These are phyloP conservation scores for Fraxinus xanthoxyloides DNA, from an alignment of 305 asterid genomes.

Conservation along the genomic window DNA sequence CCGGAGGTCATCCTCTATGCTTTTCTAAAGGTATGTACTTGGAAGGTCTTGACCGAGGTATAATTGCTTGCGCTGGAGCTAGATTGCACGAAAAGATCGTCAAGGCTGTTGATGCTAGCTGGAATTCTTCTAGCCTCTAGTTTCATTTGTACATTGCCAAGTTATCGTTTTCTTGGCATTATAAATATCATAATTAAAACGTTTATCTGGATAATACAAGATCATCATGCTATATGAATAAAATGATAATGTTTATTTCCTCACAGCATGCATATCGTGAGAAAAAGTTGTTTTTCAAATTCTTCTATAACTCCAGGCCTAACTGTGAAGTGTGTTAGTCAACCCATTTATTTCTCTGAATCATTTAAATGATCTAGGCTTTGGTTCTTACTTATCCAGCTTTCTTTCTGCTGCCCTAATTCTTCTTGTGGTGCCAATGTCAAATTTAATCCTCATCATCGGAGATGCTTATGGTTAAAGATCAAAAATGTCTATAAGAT, in stretches of 20 bases:
- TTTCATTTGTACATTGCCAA: background rate
- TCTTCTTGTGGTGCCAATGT: background rate
- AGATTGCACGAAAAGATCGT: conserved; percentile 63
- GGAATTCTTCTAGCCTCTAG: conserved; percentile 76
- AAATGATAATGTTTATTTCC: background rate
- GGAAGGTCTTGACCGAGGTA: conserved; percentile 84
- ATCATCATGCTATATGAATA: background rate
- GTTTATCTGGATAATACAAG: background rate
- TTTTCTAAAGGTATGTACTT: conserved; percentile 70
- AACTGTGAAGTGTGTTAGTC: background rate
- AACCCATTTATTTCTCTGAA: background rate
- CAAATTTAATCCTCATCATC: background rate
- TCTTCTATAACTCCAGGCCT: background rate
- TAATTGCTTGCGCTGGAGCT: conserved; percentile 70
- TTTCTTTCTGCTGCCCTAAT: background rate
- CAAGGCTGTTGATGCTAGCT: conserved; percentile 72
- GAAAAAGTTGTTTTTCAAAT: background rate
- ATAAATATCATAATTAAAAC: background rate
- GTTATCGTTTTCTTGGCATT: background rate
- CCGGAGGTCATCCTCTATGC: conserved; percentile 66
- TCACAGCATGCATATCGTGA: background rate
- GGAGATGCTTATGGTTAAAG: background rate
- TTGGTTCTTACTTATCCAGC: background rate
- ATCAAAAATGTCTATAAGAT: background rate
- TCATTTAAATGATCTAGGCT: background rate